Conservation (phyloP, 805 yeast genomes). For the Kluyveromyces aestuarii region DNA sequence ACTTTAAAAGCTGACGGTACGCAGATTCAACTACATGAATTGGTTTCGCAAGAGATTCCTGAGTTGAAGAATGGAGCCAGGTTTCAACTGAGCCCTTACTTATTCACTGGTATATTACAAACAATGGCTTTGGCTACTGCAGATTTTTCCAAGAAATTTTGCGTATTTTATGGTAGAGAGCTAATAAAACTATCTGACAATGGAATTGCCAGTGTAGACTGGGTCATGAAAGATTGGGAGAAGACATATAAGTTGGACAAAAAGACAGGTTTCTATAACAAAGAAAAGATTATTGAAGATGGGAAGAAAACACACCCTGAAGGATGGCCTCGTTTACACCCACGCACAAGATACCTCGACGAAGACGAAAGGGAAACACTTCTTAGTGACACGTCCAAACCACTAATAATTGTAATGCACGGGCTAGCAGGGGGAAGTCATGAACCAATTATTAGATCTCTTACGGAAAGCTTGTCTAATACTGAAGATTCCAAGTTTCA, state of each 20-base stretch:
- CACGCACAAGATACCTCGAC: constrained; percentile 55
- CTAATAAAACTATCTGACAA: constrained; percentile 51
- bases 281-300: constrained; percentile 23
- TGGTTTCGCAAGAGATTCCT: constrained; percentile 30
- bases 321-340: constrained; percentile 53
- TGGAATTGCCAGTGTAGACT: constrained; percentile 68
- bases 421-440: constrained; percentile 78
- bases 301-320: constrained; percentile 38
- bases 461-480: constrained; percentile 36
- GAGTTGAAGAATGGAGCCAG: constrained; percentile 39
- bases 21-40: constrained; percentile 12
- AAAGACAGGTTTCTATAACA: constrained; percentile 13
- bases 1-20: constrained; percentile 12
- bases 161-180: constrained; percentile 68
- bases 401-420: constrained; percentile 54
- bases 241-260: constrained; percentile 11
- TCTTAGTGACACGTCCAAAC: constrained; percentile 33
- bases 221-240: constrained; percentile 35
- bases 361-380: constrained; percentile 33
- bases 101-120: constrained; percentile 69
- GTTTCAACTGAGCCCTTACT: constrained; percentile 51
- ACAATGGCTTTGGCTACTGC: constrained; percentile 59
- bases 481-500: constrained; percentile 36
- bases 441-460: constrained; percentile 59
- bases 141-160: constrained; percentile 41